Evolutionary conservation across 108 stramenopile species (phyloP).

Genomic region (Mediolabrus comicus): DNA sequence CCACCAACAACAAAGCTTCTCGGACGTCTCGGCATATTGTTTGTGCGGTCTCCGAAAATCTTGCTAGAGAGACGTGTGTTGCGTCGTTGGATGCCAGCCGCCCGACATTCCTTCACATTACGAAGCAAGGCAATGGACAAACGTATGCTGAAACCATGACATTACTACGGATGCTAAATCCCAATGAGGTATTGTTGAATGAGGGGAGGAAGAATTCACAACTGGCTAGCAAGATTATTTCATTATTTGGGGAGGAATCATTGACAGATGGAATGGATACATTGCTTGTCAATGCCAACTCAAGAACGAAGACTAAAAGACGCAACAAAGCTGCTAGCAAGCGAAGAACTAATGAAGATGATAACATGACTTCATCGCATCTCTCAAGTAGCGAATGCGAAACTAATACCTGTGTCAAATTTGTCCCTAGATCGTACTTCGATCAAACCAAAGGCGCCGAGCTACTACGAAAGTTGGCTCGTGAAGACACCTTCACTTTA

Average conservation of each 20-base stretch:
- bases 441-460: slow-evolving; percentile 90
- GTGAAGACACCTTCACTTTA: slow-evolving; percentile 66
- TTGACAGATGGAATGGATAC: slow-evolving; percentile 12
- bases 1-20: not conserved
- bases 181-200: slow-evolving; percentile 84
- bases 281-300: not conserved
- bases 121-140: slow-evolving; percentile 85
- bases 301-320: not conserved
- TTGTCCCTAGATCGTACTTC: slow-evolving; percentile 80
- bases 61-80: slow-evolving; percentile 87
- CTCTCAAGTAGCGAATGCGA: slow-evolving; percentile 4
- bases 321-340: not conserved
- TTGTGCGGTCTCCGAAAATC: slow-evolving; percentile 81
- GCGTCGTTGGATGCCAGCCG: slow-evolving; percentile 74
- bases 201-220: slow-evolving; percentile 78
- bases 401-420: slow-evolving; percentile 73
- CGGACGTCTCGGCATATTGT: slow-evolving; percentile 54
- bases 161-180: slow-evolving; percentile 65
- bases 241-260: slow-evolving; percentile 31
- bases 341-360: not conserved
- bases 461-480: slow-evolving; percentile 61
- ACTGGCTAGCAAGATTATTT: slow-evolving; percentile 66
- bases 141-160: slow-evolving; percentile 85
- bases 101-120: slow-evolving; percentile 67
- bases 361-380: slow-evolving; percentile 6